Percentiles rank a stretch among this genome's conserved stretches.
phyloP scores from a whole-genome alignment of 192 early-diverging fungal genomes.

The Paraglomus occultum region DNA sequence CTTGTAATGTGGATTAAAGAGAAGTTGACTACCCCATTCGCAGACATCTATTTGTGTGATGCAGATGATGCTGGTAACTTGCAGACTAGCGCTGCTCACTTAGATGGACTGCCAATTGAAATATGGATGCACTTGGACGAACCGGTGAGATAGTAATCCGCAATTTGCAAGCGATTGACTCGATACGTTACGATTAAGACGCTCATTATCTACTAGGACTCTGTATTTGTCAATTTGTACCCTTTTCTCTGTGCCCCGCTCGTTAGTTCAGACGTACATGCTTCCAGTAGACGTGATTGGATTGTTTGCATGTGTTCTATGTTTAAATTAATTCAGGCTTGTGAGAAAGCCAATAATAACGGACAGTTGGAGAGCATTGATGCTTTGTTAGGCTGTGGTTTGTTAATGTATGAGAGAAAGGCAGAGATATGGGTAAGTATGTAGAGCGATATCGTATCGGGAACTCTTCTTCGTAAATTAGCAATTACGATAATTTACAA shows the following conservation, averaged over 20 bases:
- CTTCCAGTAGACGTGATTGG: constrained; percentile 31
- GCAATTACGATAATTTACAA: background rate
- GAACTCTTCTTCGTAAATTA: constrained; percentile 4
- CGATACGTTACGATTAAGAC: background rate
- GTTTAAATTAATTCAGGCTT: constrained; percentile 69
- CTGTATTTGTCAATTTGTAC: constrained; percentile 37
- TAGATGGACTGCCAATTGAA: constrained; percentile 30
- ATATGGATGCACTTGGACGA: constrained; percentile 50
- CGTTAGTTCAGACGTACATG: constrained; percentile 22
- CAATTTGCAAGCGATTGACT: background rate
- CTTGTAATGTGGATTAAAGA: constrained; percentile 69
- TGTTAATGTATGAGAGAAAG: constrained; percentile 47
- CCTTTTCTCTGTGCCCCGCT: constrained; percentile 39
- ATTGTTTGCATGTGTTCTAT: constrained; percentile 62
- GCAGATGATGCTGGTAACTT: constrained; percentile 32
- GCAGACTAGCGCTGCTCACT: constrained; percentile 27
- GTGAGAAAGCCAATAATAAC: constrained; percentile 55
- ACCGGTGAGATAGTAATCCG: constrained; percentile 31
- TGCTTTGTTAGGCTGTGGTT: constrained; percentile 66
- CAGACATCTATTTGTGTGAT: constrained; percentile 56
- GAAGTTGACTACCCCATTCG: constrained; percentile 59
- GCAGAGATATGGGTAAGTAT: constrained; percentile 38
- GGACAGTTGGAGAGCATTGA: constrained; percentile 62
- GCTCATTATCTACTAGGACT: constrained; percentile 22
- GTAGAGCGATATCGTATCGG: background rate